Evolutionary conservation across 345 rosid genomes (phyloP).

Genomic region (Acer yangbiense): DNA sequence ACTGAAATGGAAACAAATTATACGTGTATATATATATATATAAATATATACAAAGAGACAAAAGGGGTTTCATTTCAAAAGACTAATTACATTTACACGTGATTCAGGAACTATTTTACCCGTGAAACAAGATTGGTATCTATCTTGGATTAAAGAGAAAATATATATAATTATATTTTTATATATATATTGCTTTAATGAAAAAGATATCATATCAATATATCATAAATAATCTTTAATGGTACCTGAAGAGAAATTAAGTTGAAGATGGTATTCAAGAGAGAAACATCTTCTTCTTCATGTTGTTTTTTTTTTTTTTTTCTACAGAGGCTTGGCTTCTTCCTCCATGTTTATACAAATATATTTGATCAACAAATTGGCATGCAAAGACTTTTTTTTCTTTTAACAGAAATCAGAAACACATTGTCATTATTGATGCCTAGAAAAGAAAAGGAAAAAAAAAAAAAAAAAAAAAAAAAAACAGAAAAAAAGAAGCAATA

Average conservation of each 20-base stretch:
- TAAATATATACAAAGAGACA: neutral
- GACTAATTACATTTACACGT: constrained; percentile 28
- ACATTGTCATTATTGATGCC: neutral
- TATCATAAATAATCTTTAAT: neutral
- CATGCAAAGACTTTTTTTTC: neutral
- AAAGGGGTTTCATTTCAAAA: constrained; percentile 22
- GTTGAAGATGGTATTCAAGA: constrained; percentile 17
- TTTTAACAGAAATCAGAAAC: constrained; percentile 4
- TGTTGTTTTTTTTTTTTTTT: neutral
- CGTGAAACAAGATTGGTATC: constrained; percentile 46
- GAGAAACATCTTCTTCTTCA: constrained; percentile 20
- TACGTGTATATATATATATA: neutral
- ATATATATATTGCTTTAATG: neutral
- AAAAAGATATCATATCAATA: neutral
- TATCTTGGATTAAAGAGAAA: constrained; percentile 11
- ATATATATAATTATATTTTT: neutral
- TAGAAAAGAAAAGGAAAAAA: neutral
- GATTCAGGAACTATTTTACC: constrained; percentile 32
- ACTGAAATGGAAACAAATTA: constrained; percentile 4
- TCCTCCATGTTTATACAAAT: constrained; percentile 8
- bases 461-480: no score
- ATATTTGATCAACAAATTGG: constrained; percentile 9
- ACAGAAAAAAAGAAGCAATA: neutral
- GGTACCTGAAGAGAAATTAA: constrained; percentile 14
- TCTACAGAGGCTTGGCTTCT: constrained; percentile 6